Evolutionary conservation across 2,329 filamentous ascomycete genomes (phyloP).

Genomic region (Alternaria sp.): DNA sequence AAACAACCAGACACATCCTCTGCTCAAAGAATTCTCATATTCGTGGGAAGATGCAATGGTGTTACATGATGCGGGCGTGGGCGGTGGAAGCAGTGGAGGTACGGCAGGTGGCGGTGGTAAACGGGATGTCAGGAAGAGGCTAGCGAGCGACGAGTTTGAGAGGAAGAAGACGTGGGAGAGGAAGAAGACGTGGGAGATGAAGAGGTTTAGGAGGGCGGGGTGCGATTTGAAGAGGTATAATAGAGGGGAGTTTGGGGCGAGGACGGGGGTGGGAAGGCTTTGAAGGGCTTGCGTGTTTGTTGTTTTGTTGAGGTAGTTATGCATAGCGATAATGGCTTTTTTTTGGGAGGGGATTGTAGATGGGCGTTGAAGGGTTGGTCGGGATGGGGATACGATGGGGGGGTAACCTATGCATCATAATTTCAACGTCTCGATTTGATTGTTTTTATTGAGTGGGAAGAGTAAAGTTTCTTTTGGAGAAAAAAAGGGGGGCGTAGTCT

Average conservation of each 20-base stretch:
- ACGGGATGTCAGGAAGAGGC: conserved; percentile 35
- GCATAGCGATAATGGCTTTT: neutral
- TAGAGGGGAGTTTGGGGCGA: conserved; percentile 49
- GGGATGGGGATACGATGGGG: no score
- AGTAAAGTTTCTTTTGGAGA: no score
- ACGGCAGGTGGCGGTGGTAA: conserved; percentile 23
- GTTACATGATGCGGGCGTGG: conserved; percentile 32
- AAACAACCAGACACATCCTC: conserved; percentile 34
- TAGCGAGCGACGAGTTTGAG: conserved; percentile 40
- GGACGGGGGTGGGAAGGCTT: conserved; percentile 45
- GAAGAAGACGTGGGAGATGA: conserved; percentile 46
- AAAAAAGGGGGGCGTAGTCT: no score
- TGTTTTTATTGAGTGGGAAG: no score
- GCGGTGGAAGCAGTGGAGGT: conserved; percentile 3
- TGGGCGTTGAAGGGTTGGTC: no score
- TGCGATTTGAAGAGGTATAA: conserved; percentile 49
- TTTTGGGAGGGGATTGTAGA: neutral
- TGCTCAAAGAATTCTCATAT: conserved; percentile 45
- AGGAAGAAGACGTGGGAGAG: conserved; percentile 37
- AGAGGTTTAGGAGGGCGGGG: conserved; percentile 44
- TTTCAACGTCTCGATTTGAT: no score
- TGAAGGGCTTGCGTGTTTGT: conserved; percentile 18
- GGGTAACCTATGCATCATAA: no score
- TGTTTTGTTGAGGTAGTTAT: neutral
- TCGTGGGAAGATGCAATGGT: conserved; percentile 42